phyloP scores from a whole-genome alignment of 1,284 basidiomycete genomes.

The Heterobasidion parviporum region DNA sequence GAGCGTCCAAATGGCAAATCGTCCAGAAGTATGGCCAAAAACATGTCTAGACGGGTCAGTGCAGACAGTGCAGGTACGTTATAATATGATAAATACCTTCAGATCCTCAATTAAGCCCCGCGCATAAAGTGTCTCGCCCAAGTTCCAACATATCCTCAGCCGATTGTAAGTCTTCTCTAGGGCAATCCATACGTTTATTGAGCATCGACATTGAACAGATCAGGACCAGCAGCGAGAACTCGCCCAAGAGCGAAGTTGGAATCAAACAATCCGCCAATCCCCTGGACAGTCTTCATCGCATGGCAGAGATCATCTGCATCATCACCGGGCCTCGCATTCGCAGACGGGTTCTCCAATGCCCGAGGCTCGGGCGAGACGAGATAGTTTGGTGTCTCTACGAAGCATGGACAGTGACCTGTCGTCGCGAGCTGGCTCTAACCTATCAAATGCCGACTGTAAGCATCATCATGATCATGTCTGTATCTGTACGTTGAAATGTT shows the following conservation, averaged over 20 bases:
- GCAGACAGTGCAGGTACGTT: slow-evolving; percentile 17
- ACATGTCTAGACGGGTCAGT: slow-evolving; percentile 15
- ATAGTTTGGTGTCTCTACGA: slow-evolving; percentile 3
- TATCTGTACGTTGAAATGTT: slow-evolving; percentile 1
- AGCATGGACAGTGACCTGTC: slow-evolving; percentile 9
- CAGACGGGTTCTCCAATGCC: slow-evolving; percentile 11
- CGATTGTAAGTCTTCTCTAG: slow-evolving; percentile 4
- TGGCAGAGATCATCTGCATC: slow-evolving; percentile 9
- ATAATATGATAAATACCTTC: slow-evolving; percentile 8
- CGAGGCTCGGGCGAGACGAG: slow-evolving; percentile 5
- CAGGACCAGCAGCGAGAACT: background rate
- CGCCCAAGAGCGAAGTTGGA: background rate
- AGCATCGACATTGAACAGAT: background rate
- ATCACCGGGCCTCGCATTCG: slow-evolving; percentile 13
- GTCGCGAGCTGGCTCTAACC: slow-evolving; percentile 10
- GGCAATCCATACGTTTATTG: background rate
- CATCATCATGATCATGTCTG: slow-evolving; percentile 23
- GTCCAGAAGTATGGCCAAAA: slow-evolving; percentile 18
- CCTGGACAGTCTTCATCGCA: slow-evolving; percentile 5
- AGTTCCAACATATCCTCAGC: slow-evolving; percentile 14
- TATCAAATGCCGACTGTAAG: slow-evolving; percentile 17
- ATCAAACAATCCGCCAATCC: background rate
- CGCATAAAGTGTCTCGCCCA: slow-evolving; percentile 17
- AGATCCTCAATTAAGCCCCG: too few relatives aligned
- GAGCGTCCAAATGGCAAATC: slow-evolving; percentile 18